phyloP scores from a whole-genome alignment of 306 rosid genomes.

The Fragaria nilgerrensis region DNA sequence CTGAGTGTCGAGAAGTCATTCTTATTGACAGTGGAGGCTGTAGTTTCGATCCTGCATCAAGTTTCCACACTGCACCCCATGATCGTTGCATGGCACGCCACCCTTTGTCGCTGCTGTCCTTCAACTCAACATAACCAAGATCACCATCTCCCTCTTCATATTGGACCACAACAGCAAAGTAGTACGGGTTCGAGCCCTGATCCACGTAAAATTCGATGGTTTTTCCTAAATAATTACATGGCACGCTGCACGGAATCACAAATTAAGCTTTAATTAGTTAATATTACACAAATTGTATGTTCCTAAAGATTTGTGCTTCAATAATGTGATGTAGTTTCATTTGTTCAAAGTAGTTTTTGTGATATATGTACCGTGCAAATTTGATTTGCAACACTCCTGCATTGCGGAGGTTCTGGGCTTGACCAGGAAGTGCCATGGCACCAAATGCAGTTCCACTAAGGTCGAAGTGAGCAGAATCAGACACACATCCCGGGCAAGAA shows the following conservation, averaged over 20 bases:
- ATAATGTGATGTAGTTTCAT: no score
- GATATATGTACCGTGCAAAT: slow-evolving; percentile 26
- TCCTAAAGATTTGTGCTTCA: no score
- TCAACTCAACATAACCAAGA: slow-evolving; percentile 31
- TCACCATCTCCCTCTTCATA: slow-evolving; percentile 43
- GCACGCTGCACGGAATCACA: slow-evolving; percentile 17
- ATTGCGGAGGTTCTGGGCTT: slow-evolving; percentile 29
- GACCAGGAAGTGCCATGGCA: slow-evolving; percentile 40
- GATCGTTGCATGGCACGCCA: slow-evolving; percentile 45
- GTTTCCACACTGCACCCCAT: slow-evolving; percentile 56
- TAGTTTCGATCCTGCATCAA: slow-evolving; percentile 33
- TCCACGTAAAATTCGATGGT: slow-evolving; percentile 35
- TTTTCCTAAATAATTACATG: slow-evolving; percentile 36
- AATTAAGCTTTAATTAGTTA: not conserved
- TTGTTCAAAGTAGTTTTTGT: not conserved
- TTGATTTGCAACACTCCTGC: slow-evolving; percentile 29
- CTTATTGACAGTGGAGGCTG: slow-evolving; percentile 35
- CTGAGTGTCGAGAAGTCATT: slow-evolving; percentile 33
- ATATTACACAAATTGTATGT: not conserved
- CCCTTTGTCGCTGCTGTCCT: slow-evolving; percentile 8
- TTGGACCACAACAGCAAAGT: slow-evolving; percentile 28
- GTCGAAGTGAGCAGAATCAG: slow-evolving; percentile 39
- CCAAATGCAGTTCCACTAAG: slow-evolving; percentile 49
- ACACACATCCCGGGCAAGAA: slow-evolving; percentile 36
- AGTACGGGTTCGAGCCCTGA: slow-evolving; percentile 31